These are phyloP conservation scores for Biancaea sappan DNA, from an alignment of 306 rosid genomes.

Conservation along the genomic window DNA sequence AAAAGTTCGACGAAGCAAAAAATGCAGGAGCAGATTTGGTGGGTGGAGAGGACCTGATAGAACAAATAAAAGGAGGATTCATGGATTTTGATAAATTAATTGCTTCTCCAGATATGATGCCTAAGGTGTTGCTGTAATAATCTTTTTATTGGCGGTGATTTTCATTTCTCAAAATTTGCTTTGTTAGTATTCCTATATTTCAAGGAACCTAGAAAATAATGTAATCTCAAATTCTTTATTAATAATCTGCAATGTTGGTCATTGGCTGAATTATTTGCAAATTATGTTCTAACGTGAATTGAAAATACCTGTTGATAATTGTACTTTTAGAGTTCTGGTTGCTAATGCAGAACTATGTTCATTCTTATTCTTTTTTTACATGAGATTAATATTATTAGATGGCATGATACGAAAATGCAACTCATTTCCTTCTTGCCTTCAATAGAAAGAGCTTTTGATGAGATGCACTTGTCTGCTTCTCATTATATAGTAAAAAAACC, in stretches of 20 bases:
- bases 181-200: neutral
- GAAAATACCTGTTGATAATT: neutral
- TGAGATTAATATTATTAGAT: neutral
- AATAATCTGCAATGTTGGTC: neutral
- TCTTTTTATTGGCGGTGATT: constrained; percentile 26
- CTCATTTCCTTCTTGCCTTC: neutral
- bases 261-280: constrained; percentile 10
- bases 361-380: neutral
- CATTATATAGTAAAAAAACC: neutral
- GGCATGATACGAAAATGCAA: neutral
- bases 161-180: neutral
- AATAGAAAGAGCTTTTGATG: neutral
- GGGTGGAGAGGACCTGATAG: constrained; percentile 99
- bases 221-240: neutral
- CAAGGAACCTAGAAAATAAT: constrained; percentile 11
- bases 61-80: constrained; percentile 92
- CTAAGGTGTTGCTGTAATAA: constrained; percentile 69
- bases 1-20: constrained; percentile 88
- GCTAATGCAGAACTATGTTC: constrained; percentile 1
- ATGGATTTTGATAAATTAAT: constrained; percentile 97
- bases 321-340: constrained; percentile 8
- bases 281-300: neutral
- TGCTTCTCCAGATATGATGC: constrained; percentile 99
- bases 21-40: constrained; percentile 98
- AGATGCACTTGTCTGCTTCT: neutral